These are phyloP conservation scores for Colletotrichum sp. DNA, from an alignment of 2,329 filamentous ascomycete species.

Conservation along the genomic window DNA sequence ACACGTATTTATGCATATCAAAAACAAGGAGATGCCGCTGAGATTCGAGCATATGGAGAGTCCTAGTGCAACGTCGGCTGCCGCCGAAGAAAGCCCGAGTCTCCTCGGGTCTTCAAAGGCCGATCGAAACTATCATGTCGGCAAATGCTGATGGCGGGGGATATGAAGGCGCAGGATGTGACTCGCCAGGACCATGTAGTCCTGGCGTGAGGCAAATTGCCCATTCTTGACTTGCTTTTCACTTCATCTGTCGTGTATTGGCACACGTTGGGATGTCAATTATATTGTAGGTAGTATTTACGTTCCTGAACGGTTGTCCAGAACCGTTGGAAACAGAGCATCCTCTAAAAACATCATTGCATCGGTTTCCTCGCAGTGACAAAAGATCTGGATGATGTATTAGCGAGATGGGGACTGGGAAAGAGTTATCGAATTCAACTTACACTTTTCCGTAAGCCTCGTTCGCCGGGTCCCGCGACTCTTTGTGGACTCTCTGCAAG, in stretches of 20 bases:
- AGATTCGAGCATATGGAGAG: background rate
- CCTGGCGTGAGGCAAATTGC: background rate
- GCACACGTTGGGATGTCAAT: background rate
- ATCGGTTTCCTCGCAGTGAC: slow-evolving; percentile 21
- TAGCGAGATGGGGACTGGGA: background rate
- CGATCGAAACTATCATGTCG: background rate
- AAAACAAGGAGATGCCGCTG: background rate
- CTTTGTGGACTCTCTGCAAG: slow-evolving; percentile 34
- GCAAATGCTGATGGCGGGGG: background rate
- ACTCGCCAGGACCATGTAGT: background rate
- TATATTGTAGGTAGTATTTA: background rate
- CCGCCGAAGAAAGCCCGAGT: background rate
- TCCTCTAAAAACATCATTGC: background rate
- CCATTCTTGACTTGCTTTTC: background rate
- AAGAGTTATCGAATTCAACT: slow-evolving; percentile 15
- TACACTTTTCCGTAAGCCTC: slow-evolving; percentile 36
- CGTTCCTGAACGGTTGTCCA: background rate
- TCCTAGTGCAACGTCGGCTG: background rate
- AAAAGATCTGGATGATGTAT: background rate
- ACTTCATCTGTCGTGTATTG: background rate
- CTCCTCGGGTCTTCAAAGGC: background rate
- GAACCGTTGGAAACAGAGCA: background rate
- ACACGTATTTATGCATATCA: background rate
- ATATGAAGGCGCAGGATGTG: background rate
- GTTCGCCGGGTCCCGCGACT: slow-evolving; percentile 32